Conservation (phyloP, 441 rosid species). For the Arabidopsis lyrata region DNA sequence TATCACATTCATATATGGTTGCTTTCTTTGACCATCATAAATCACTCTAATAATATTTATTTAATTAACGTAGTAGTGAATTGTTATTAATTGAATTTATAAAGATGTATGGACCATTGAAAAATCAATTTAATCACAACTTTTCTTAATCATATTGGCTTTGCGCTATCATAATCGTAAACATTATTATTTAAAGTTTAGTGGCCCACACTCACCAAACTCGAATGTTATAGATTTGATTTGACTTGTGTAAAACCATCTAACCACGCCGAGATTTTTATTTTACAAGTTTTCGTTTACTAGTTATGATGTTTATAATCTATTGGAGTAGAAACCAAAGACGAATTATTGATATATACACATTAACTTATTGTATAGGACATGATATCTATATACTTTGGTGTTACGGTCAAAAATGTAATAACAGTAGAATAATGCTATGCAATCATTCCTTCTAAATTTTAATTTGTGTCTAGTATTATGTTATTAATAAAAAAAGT, state of each 20-base stretch:
- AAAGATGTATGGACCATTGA: slow-evolving; percentile 15
- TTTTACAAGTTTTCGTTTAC: slow-evolving; percentile 8
- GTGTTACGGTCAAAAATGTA: neutral
- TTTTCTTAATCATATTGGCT: slow-evolving; percentile 6
- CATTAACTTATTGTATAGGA: neutral
- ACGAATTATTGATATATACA: neutral
- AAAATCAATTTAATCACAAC: neutral
- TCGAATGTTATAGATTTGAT: slow-evolving; percentile 37
- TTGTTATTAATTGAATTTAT: slow-evolving; percentile 13
- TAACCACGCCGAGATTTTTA: slow-evolving; percentile 2
- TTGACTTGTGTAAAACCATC: slow-evolving; percentile 36
- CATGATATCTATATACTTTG: neutral
- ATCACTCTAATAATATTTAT: neutral
- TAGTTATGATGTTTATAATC: neutral
- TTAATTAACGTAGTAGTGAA: neutral
- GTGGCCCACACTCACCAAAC: slow-evolving; percentile 33
- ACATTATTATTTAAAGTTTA: slow-evolving; percentile 10
- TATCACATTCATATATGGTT: slow-evolving; percentile 10
- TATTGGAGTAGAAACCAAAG: neutral
- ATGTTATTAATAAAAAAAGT: neutral
- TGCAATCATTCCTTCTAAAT: neutral
- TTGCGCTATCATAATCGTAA: slow-evolving; percentile 30
- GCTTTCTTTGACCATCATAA: slow-evolving; percentile 45
- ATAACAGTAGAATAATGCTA: neutral
- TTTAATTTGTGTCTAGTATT: too few relatives aligned